Conservation (phyloP, 768 basidiomycete genomes). For the Lentinula boryana region DNA sequence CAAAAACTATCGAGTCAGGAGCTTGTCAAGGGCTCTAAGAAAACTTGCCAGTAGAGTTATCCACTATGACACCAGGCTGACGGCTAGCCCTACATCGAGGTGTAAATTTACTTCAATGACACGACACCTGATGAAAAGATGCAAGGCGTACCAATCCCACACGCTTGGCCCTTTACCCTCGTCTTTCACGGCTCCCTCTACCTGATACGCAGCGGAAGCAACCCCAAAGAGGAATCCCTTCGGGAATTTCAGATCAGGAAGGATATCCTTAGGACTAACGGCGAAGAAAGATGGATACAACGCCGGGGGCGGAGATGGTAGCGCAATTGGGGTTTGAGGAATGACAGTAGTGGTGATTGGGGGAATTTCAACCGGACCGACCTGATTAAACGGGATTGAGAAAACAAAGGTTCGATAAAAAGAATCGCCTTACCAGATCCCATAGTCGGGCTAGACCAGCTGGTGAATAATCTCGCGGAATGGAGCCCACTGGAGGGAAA, state of each 20-base stretch:
- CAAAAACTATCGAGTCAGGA: background rate
- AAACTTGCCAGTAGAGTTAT: slow-evolving; percentile 35
- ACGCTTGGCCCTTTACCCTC: slow-evolving; percentile 43
- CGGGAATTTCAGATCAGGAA: slow-evolving; percentile 39
- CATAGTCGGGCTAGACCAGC: slow-evolving; percentile 32
- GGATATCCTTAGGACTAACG: slow-evolving; percentile 34
- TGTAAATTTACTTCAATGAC: background rate
- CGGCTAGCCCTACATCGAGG: slow-evolving; percentile 26
- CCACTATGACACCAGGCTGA: slow-evolving; percentile 33
- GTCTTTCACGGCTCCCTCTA: slow-evolving; percentile 45
- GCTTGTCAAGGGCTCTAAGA: background rate
- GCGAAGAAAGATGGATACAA: slow-evolving; percentile 43
- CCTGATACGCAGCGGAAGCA: slow-evolving; percentile 47
- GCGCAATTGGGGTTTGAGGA: slow-evolving; percentile 27
- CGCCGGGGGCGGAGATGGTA: slow-evolving; percentile 38
- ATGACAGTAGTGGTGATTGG: slow-evolving; percentile 40
- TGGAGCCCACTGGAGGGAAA: slow-evolving; percentile 34
- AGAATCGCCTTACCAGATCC: slow-evolving; percentile 27
- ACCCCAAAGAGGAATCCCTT: slow-evolving; percentile 45
- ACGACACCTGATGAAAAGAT: background rate
- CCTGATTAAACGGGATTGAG: slow-evolving; percentile 17
- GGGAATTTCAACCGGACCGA: slow-evolving; percentile 36
- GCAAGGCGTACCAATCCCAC: slow-evolving; percentile 32
- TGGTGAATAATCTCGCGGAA: slow-evolving; percentile 33
- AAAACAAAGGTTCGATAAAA: background rate